Evolutionary conservation across 805 yeast genomes (phyloP).

Genomic region (Danielia oregonensis): DNA sequence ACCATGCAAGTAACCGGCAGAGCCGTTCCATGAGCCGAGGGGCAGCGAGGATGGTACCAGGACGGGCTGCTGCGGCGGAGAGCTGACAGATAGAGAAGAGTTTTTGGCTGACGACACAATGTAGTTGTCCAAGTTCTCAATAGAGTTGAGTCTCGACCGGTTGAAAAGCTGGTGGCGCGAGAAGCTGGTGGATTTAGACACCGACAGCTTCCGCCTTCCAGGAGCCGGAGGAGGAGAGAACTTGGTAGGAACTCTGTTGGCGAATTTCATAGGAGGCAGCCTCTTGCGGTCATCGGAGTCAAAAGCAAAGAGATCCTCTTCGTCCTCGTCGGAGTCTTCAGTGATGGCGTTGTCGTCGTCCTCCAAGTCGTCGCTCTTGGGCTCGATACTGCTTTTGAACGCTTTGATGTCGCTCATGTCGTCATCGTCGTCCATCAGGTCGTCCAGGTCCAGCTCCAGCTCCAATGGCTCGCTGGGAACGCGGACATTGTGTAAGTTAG

Average conservation of each 20-base stretch:
- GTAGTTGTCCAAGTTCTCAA: constrained; percentile 41
- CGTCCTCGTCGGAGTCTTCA: constrained; percentile 25
- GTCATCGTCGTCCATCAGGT: constrained; percentile 19
- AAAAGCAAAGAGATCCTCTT: constrained; percentile 22
- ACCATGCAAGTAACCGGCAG: constrained; percentile 6
- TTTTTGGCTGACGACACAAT: constrained; percentile 38
- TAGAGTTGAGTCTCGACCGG: constrained; percentile 38
- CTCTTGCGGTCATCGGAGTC: constrained; percentile 23
- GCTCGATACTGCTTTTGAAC: constrained; percentile 4
- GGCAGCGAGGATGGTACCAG: constrained; percentile 23
- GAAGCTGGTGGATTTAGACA: constrained; percentile 18
- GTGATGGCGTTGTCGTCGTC: constrained; percentile 38
- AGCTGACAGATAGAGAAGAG: constrained; percentile 29
- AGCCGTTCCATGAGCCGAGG: constrained; percentile 20
- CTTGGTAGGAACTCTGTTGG: constrained; percentile 39
- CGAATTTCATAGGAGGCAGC: constrained; percentile 39
- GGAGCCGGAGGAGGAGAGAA: constrained; percentile 35
- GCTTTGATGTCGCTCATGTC: constrained; percentile 20
- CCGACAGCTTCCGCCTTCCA: constrained; percentile 26
- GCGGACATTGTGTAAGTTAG: constrained; percentile 44
- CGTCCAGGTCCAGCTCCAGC: constrained; percentile 25
- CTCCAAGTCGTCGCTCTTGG: constrained; percentile 5
- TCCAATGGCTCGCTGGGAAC: constrained; percentile 39
- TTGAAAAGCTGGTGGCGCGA: constrained; percentile 30
- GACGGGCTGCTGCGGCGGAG: constrained; percentile 30